phyloP scores from a whole-genome alignment of 2,329 filamentous ascomycete genomes.

The Metarhizium robertsii region DNA sequence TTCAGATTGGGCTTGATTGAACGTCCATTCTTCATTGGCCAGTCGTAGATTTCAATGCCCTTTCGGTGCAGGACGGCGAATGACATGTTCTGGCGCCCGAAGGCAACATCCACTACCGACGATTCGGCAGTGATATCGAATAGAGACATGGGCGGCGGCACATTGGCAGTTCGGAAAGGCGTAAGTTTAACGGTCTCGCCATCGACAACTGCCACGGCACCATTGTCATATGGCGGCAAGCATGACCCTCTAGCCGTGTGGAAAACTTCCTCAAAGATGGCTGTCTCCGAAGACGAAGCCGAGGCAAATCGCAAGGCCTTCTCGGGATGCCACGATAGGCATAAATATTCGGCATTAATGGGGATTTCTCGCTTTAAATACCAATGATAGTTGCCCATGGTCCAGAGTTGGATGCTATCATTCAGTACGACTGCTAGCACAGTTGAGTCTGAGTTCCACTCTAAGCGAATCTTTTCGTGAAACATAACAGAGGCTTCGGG shows the following conservation, averaged over 20 bases:
- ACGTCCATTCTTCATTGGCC: slow-evolving; percentile 52
- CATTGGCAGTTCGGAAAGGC: slow-evolving; percentile 70
- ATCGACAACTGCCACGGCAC: slow-evolving; percentile 76
- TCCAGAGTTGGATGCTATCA: slow-evolving; percentile 84
- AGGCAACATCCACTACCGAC: slow-evolving; percentile 64
- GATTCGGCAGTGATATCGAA: slow-evolving; percentile 57
- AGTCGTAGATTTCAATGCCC: slow-evolving; percentile 60
- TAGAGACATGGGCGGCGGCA: slow-evolving; percentile 88
- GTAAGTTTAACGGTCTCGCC: slow-evolving; percentile 74
- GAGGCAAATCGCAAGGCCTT: slow-evolving; percentile 61
- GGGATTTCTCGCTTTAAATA: slow-evolving; percentile 88
- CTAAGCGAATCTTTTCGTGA: slow-evolving; percentile 53
- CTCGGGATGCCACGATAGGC: slow-evolving; percentile 75
- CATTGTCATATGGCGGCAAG: slow-evolving; percentile 63
- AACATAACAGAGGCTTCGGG: slow-evolving; percentile 46
- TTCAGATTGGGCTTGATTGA: slow-evolving; percentile 33
- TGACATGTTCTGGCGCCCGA: slow-evolving; percentile 53
- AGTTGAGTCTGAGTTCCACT: slow-evolving; percentile 89
- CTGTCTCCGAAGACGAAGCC: slow-evolving; percentile 38
- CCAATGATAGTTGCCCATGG: slow-evolving; percentile 95
- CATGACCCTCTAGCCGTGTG: slow-evolving; percentile 60
- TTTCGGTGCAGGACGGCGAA: slow-evolving; percentile 64
- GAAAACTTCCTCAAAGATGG: slow-evolving; percentile 59
- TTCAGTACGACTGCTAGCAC: slow-evolving; percentile 73
- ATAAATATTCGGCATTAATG: slow-evolving; percentile 23